These are phyloP conservation scores for Clarireedia hainanense DNA, from an alignment of 2,329 filamentous ascomycete genomes.

Conservation along the genomic window DNA sequence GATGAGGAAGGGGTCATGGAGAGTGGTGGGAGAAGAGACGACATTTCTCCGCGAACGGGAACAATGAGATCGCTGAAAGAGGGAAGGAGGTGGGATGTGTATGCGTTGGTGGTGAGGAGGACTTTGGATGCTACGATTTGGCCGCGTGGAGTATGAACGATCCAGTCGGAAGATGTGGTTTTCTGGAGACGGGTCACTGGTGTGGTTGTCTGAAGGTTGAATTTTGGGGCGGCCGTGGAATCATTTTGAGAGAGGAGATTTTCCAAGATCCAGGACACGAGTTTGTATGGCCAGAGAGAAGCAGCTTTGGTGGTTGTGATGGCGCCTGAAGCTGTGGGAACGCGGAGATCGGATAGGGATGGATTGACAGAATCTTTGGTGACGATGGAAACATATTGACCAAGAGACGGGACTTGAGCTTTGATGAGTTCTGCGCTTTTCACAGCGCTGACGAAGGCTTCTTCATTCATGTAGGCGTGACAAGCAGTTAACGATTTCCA, in stretches of 20 bases:
- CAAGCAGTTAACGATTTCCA: conserved; percentile 57
- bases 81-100: conserved; percentile 70
- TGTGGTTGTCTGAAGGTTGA: conserved; percentile 72
- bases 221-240: conserved; percentile 28
- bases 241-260: conserved; percentile 15
- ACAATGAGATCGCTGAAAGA: conserved; percentile 63
- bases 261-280: conserved; percentile 65
- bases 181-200: conserved; percentile 47
- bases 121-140: conserved; percentile 53
- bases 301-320: conserved; percentile 59
- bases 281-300: conserved; percentile 76
- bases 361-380: conserved; percentile 26
- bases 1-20: conserved; percentile 18
- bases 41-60: conserved; percentile 69
- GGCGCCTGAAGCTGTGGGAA: conserved; percentile 52
- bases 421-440: conserved; percentile 43
- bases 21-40: conserved; percentile 52
- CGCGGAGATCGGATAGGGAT: conserved; percentile 43
- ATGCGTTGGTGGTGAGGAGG: conserved; percentile 75
- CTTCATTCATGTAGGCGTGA: conserved; percentile 51
- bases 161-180: conserved; percentile 38
- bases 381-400: conserved; percentile 31
- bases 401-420: conserved; percentile 48
- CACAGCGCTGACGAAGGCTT: conserved; percentile 45
- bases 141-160: conserved; percentile 62